Conservation (phyloP, 805 yeast genomes). For the Metschnikowia corniflorae region DNA sequence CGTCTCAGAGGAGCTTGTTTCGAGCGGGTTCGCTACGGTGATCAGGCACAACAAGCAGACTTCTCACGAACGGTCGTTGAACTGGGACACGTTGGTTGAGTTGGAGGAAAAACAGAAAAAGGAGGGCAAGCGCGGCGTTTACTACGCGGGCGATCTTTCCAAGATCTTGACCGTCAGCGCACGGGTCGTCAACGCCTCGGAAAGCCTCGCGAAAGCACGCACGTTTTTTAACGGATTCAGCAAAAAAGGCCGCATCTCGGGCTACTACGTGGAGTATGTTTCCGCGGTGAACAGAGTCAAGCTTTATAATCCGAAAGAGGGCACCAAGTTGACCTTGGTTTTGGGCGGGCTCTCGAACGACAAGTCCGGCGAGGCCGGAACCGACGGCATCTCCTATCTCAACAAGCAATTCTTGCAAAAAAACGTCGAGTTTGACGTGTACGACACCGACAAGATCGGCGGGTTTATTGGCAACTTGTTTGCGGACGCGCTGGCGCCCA, state of each 20-base stretch:
- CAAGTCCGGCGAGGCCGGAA: conserved; percentile 34
- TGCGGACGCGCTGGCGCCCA: conserved; percentile 42
- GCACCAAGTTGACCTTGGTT: conserved; percentile 62
- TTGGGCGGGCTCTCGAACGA: conserved; percentile 66
- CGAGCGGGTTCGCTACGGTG: conserved; percentile 72
- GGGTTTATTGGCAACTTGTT: conserved; percentile 74
- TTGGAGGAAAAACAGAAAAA: conserved; percentile 59
- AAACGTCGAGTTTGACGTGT: conserved; percentile 66
- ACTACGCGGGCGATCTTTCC: conserved; percentile 41
- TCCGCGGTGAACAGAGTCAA: conserved; percentile 65
- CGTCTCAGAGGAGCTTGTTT: conserved; percentile 57
- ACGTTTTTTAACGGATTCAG: conserved; percentile 68
- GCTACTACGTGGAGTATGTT: conserved; percentile 66
- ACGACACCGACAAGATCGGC: conserved; percentile 71
- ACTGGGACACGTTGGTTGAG: conserved; percentile 76
- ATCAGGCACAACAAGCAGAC: conserved; percentile 74
- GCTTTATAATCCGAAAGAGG: conserved; percentile 67
- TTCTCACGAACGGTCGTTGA: conserved; percentile 58
- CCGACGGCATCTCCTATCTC: conserved; percentile 53
- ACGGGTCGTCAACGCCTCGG: conserved; percentile 76
- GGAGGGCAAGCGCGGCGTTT: conserved; percentile 56
- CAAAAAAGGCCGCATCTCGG: conserved; percentile 61
- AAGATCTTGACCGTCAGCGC: conserved; percentile 54
- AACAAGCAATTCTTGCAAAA: conserved; percentile 61
- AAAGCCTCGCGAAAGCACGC: conserved; percentile 64